Evolutionary conservation across 805 yeast species (phyloP).

Genomic region (Brettanomyces nanus): DNA sequence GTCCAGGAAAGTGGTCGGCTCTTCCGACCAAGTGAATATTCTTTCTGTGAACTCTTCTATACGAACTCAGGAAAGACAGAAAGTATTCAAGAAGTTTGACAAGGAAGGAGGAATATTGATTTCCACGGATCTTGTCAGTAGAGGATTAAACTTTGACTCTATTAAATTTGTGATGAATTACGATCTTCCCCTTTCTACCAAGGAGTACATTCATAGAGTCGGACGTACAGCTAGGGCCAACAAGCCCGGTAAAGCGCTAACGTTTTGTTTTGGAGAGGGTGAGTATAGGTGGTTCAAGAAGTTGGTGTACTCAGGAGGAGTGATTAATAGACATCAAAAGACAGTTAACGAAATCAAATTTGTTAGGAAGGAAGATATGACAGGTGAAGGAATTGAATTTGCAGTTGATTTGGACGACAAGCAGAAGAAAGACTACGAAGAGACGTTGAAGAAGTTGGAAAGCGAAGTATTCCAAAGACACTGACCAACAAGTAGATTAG

Average conservation of each 20-base stretch:
- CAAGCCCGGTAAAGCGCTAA: constrained; percentile 65
- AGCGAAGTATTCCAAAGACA: constrained; percentile 26
- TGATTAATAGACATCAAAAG: constrained; percentile 42
- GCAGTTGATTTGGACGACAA: constrained; percentile 27
- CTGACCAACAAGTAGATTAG: too few relatives aligned
- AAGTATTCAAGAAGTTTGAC: constrained; percentile 53
- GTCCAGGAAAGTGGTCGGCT: constrained; percentile 13
- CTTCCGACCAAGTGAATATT: constrained; percentile 15
- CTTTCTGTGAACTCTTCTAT: constrained; percentile 53
- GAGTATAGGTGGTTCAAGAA: constrained; percentile 60
- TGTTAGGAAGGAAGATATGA: constrained; percentile 11
- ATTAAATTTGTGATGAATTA: constrained; percentile 78
- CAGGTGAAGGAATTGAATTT: constrained; percentile 8
- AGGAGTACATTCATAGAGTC: constrained; percentile 91
- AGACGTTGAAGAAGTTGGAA: constrained; percentile 36
- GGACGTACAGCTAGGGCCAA: constrained; percentile 98
- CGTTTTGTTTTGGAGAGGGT: constrained; percentile 66
- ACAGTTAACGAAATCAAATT: constrained; percentile 27
- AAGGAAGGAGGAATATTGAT: constrained; percentile 41
- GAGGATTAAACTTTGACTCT: constrained; percentile 80
- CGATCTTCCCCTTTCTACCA: constrained; percentile 79
- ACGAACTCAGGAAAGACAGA: constrained; percentile 43
- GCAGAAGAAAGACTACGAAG: constrained; percentile 34
- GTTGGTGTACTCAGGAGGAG: constrained; percentile 36
- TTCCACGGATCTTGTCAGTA: constrained; percentile 89